Evolutionary conservation across 768 basidiomycete genomes (phyloP), one percentile per base, ranked within the genome.

Genomic region (Lentinus brumalis): DNA sequence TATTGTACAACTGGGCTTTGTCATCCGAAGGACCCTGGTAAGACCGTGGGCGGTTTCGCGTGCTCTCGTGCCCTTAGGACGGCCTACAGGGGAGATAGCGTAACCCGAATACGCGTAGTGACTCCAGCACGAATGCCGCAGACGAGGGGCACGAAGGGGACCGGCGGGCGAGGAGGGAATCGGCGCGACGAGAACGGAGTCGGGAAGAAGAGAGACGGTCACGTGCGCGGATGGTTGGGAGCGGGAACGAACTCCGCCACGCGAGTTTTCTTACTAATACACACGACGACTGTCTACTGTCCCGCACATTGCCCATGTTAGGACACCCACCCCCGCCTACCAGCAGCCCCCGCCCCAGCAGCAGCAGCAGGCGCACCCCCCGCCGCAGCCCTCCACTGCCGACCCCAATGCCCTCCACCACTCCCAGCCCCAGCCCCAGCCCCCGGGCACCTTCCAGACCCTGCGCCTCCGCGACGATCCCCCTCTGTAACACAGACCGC

Each of bases 391-490:
- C 12, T n/a, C 61, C 9, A 65, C 63, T 14, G 59, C 59, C 26
- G 59, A 62, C 58, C 61, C 67, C 18, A 63, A 63, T 57, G 60
- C 49, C 49, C 57, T 63, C 42, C 61, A 65, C 49, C 63, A 63
- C 63, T 29, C 47, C 35, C 64, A 57, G 18, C 64, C 62, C 15
- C 64, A 64, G 46, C 60, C 59, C 6, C 64, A 57, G 29, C 65
- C 62, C 1, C 57, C 55, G 2, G 64, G 47, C 56, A 62, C 61
- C 4, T 64, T 64, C 57, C 63, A 60, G 62, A 68, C 52, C 59
- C 70, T 52, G 62, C 83, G 87, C 67, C 80, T 89, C 42, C 82
- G 84, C 68, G 87, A 88, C 46, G 86, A 88, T 53, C 81, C 74
- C 70, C 74, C 51, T 52, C 70, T 46, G 72, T 73, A 53, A 70